Evolutionary conservation across 306 rosid genomes (phyloP).

Genomic region (Senna siamea): DNA sequence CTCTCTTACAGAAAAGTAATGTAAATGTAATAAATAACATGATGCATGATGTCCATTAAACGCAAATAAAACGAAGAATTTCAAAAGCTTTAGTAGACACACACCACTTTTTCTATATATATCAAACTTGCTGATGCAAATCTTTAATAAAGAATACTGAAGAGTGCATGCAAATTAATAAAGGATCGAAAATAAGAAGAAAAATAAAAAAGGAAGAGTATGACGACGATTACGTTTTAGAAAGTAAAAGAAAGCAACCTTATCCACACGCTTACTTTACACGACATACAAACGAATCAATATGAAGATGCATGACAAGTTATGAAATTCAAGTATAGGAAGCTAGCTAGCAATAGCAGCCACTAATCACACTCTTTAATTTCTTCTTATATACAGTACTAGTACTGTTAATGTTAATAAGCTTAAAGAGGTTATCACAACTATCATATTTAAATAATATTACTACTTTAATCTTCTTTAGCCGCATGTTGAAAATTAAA

Average conservation of each 20-base stretch:
- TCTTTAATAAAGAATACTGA: conserved; percentile 48
- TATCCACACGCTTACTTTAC: conserved; percentile 69
- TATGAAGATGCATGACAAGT: no score
- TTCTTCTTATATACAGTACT: background rate
- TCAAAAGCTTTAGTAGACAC: conserved; percentile 29
- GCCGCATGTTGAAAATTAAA: background rate
- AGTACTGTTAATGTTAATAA: no score
- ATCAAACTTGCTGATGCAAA: conserved; percentile 51
- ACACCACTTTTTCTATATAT: conserved; percentile 27
- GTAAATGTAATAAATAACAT: background rate
- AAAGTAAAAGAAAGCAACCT: conserved; percentile 50
- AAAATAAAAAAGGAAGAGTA: conserved; percentile 8
- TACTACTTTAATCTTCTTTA: background rate
- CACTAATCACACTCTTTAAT: background rate
- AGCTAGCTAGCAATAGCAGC: conserved; percentile 21
- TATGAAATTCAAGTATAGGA: conserved; percentile 30
- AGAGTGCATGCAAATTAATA: no score
- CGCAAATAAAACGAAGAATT: conserved; percentile 31
- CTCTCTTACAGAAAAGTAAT: background rate
- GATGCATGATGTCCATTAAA: conserved; percentile 6
- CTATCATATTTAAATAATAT: background rate
- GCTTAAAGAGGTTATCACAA: background rate
- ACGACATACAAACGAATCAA: conserved; percentile 57
- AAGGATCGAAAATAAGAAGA: no score
- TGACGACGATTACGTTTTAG: conserved; percentile 40